Percentiles rank a stretch among this genome's conserved stretches.
phyloP scores from a whole-genome alignment of 257 asterid species.

The Gentiana macrophylla region DNA sequence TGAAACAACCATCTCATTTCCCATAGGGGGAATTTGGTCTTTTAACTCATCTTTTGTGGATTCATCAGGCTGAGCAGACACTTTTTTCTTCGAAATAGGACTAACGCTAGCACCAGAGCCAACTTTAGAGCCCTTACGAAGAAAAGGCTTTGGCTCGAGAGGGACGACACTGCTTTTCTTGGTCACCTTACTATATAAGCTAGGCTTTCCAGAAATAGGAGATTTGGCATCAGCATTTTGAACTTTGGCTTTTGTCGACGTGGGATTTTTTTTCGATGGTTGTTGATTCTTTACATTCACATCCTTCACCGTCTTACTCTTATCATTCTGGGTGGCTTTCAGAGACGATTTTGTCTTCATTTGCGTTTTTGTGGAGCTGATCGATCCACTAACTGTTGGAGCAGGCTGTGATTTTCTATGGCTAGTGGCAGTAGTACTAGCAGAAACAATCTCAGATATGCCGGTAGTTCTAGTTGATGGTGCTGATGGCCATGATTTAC shows the following conservation, averaged over 20 bases:
- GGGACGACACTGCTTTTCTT: slow-evolving; percentile 94
- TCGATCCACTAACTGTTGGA: slow-evolving; percentile 36
- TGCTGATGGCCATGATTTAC: slow-evolving; percentile 84
- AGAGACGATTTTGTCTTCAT: slow-evolving; percentile 27
- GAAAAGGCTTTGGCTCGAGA: slow-evolving; percentile 84
- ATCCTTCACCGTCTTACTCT: slow-evolving; percentile 35
- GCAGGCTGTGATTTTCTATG: slow-evolving; percentile 52
- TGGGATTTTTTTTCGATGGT: slow-evolving; percentile 33
- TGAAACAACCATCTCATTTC: slow-evolving; percentile 25
- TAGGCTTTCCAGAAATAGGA: slow-evolving; percentile 49
- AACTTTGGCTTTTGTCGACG: slow-evolving; percentile 42
- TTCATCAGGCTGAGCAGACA: slow-evolving; percentile 35
- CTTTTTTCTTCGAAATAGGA: slow-evolving; percentile 40
- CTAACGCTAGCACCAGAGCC: slow-evolving; percentile 47
- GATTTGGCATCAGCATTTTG: slow-evolving; percentile 37
- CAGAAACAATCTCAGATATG: slow-evolving; percentile 31
- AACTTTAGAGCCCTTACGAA: slow-evolving; percentile 71
- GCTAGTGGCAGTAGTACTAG: slow-evolving; percentile 39
- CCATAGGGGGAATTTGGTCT: slow-evolving; percentile 24
- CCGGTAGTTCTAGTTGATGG: slow-evolving; percentile 58
- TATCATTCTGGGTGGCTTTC: slow-evolving; percentile 34
- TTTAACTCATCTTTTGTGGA: slow-evolving; percentile 19
- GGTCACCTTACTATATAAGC: slow-evolving; percentile 56
- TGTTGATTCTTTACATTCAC: slow-evolving; percentile 51
- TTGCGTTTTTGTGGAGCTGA: slow-evolving; percentile 42